These are phyloP conservation scores for Pterothamnion heteromorphum DNA, from an alignment of 31 red algal species.

Conservation along the genomic window DNA sequence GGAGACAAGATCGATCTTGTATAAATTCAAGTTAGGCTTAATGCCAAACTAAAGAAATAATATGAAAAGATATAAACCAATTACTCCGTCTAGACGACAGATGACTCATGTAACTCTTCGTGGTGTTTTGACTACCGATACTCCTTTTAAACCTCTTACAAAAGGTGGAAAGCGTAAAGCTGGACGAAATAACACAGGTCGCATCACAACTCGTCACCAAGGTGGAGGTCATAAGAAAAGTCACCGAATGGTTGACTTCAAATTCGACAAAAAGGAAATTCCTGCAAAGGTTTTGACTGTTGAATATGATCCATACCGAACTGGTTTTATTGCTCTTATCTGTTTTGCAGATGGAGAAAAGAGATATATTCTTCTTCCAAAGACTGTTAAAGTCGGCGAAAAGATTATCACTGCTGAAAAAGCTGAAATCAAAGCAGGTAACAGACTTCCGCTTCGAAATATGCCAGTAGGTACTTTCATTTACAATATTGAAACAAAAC, in stretches of 20 bases:
- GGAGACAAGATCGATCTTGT: not conserved
- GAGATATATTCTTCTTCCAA: constrained; percentile 88
- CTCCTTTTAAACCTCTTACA: not conserved
- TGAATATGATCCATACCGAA: constrained; percentile 92
- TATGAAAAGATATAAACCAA: constrained; percentile 7
- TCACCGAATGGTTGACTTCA: constrained; percentile 90
- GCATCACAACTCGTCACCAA: constrained; percentile 74
- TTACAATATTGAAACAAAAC: constrained; percentile 88
- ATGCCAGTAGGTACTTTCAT: constrained; percentile 84
- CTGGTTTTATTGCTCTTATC: constrained; percentile 76
- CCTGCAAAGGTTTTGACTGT: constrained; percentile 69
- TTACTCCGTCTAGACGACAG: not conserved
- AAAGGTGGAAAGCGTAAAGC: not conserved
- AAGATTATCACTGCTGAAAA: constrained; percentile 59
- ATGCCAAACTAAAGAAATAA: not conserved
- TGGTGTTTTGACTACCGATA: not conserved
- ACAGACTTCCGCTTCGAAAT: constrained; percentile 77
- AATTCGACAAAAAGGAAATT: constrained; percentile 56
- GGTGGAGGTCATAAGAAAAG: constrained; percentile 81
- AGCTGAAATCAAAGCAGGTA: constrained; percentile 68
- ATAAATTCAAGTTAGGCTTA: not conserved
- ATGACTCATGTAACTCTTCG: not conserved
- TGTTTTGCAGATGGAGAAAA: too few species aligned
- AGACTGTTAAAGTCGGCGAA: constrained; percentile 74
- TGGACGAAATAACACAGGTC: not conserved